phyloP scores from a whole-genome alignment of 192 early-diverging fungal species.

The Pecoramyces ruminantium region DNA sequence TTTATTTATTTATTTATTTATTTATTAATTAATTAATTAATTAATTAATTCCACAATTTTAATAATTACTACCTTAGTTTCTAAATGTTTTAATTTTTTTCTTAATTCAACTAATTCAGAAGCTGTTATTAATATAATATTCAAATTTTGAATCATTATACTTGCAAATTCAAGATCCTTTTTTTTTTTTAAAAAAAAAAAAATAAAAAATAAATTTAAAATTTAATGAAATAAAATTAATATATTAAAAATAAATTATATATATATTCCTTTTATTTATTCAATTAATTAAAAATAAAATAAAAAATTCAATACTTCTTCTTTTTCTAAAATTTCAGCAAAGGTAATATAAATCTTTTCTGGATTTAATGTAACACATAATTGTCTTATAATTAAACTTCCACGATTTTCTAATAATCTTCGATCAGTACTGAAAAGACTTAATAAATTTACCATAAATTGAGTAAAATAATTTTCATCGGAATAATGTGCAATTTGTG shows the following conservation, averaged over 20 bases:
- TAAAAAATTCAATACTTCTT: slow-evolving; percentile 32
- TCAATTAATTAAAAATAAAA: too few relatives aligned
- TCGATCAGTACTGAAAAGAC: slow-evolving; percentile 76
- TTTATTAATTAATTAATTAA: not conserved
- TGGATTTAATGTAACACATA: slow-evolving; percentile 77
- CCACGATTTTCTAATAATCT: slow-evolving; percentile 77
- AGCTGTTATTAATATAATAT: slow-evolving; percentile 88
- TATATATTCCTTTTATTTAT: too few relatives aligned
- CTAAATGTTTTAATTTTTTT: slow-evolving; percentile 57
- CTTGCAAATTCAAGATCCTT: slow-evolving; percentile 85
- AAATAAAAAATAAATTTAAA: too few relatives aligned
- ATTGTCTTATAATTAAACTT: slow-evolving; percentile 78
- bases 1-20: not conserved
- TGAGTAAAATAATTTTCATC: slow-evolving; percentile 68
- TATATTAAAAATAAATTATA: not conserved
- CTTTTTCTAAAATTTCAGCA: slow-evolving; percentile 69
- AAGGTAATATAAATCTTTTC: slow-evolving; percentile 79
- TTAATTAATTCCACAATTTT: too few relatives aligned
- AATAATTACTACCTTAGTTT: slow-evolving; percentile 32
- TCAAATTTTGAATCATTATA: slow-evolving; percentile 95
- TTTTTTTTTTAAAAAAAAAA: not conserved
- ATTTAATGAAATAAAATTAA: not conserved
- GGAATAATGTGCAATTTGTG: slow-evolving; percentile 78
- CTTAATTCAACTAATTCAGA: slow-evolving; percentile 75
- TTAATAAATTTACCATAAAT: slow-evolving; percentile 80